Evolutionary conservation across 2,329 filamentous ascomycete species (phyloP).

Genomic region (Emericellopsis atlantica): DNA sequence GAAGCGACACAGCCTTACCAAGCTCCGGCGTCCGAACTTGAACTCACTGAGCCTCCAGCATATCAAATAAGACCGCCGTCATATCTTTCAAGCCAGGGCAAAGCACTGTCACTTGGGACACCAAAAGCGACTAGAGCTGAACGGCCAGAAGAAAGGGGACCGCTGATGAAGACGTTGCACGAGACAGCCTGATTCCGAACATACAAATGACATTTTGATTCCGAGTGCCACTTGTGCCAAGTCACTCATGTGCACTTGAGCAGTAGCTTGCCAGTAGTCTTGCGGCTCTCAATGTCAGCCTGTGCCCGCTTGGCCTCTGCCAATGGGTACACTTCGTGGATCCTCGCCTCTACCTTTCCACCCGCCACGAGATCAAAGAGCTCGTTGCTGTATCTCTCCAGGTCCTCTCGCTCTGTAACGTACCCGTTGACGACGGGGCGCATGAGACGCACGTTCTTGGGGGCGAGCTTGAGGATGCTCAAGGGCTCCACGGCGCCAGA

Average conservation of each 20-base stretch:
- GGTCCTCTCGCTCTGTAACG: slow-evolving; percentile 55
- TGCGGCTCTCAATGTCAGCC: slow-evolving; percentile 65
- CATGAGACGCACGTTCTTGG: slow-evolving; percentile 67
- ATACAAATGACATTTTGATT: background rate
- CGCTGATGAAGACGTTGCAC: too few relatives aligned
- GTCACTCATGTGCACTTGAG: slow-evolving; percentile 45
- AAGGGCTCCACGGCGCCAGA: slow-evolving; percentile 65
- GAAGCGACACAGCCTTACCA: too few relatives aligned
- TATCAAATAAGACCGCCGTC: too few relatives aligned
- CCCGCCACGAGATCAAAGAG: slow-evolving; percentile 60
- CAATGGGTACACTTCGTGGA: slow-evolving; percentile 69
- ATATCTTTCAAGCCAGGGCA: too few relatives aligned
- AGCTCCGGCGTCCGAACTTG: too few relatives aligned
- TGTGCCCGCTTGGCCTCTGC: slow-evolving; percentile 63
- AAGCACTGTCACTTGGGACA: too few relatives aligned
- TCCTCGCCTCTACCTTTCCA: slow-evolving; percentile 56
- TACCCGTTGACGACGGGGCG: slow-evolving; percentile 66
- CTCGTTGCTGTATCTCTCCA: slow-evolving; percentile 56
- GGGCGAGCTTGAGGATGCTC: slow-evolving; percentile 37
- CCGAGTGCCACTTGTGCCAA: background rate
- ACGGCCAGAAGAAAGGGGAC: too few relatives aligned
- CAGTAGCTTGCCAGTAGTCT: slow-evolving; percentile 74
- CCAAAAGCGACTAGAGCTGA: too few relatives aligned
- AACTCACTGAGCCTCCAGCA: too few relatives aligned
- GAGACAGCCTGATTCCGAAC: background rate